Percentiles rank a stretch among this genome's conserved stretches.
phyloP scores from a whole-genome alignment of 345 rosid genomes.

The Hibiscus syriacus region DNA sequence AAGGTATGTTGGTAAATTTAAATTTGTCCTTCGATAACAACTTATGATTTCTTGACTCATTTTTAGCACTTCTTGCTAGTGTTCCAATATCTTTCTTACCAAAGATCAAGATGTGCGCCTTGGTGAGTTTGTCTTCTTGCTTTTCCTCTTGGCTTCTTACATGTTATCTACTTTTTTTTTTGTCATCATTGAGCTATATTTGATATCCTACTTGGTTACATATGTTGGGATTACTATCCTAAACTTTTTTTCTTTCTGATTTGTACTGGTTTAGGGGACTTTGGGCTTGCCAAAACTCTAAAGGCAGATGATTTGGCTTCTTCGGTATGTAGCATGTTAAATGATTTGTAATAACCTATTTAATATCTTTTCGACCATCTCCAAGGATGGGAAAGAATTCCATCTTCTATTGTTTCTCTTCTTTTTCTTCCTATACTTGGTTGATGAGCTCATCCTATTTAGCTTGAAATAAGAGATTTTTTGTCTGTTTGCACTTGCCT shows the following conservation, averaged over 20 bases:
- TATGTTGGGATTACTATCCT: background rate
- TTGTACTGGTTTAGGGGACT: slow-evolving; percentile 62
- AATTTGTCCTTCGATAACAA: slow-evolving; percentile 9
- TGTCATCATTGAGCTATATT: background rate
- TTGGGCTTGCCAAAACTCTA: slow-evolving; percentile 92
- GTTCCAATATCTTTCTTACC: slow-evolving; percentile 95
- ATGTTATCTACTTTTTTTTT: slow-evolving; percentile 13
- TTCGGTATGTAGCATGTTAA: slow-evolving; percentile 46
- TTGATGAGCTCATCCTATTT: background rate
- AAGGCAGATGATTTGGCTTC: slow-evolving; percentile 96
- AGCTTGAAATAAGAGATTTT: background rate
- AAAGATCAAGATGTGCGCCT: slow-evolving; percentile 96
- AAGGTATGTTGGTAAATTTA: slow-evolving; percentile 42
- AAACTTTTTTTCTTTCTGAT: slow-evolving; percentile 9
- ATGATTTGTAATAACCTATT: background rate
- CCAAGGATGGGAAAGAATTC: background rate
- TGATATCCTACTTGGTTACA: background rate
- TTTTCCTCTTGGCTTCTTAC: background rate
- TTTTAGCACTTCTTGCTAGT: slow-evolving; percentile 38
- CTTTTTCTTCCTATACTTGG: background rate
- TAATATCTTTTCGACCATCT: background rate
- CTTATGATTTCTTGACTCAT: slow-evolving; percentile 25
- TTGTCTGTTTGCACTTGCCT: too few species aligned
- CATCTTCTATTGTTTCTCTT: background rate
- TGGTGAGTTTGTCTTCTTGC: slow-evolving; percentile 39